Percentiles rank a stretch among this genome's conserved stretches.
Conservation (phyloP, 306 rosid species). For the Pterocarpus santalinus region DNA sequence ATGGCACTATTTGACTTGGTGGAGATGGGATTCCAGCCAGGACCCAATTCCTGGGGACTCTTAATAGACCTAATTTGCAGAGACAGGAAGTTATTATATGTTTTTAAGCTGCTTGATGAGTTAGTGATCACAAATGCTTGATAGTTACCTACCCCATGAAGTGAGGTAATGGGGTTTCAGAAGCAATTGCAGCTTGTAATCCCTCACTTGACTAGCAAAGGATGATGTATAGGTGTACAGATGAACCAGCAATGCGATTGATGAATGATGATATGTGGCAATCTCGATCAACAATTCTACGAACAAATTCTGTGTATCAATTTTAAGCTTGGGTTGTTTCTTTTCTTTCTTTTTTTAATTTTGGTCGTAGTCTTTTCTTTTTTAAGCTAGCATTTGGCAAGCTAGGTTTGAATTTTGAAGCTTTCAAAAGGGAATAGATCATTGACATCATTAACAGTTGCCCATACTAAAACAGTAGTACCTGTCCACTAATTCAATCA, state of each 20-base stretch:
- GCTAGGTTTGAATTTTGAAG: too few species aligned
- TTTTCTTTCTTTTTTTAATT: too few species aligned
- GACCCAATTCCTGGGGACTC: constrained; percentile 71
- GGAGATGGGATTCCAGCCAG: constrained; percentile 80
- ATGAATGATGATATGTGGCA: not conserved
- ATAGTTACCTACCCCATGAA: constrained; percentile 2
- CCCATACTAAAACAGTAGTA: too few species aligned
- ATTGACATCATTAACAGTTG: too few species aligned
- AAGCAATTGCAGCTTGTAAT: constrained; percentile 7
- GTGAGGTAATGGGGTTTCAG: constrained; percentile 26
- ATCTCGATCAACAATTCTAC: not conserved
- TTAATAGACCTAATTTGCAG: constrained; percentile 72
- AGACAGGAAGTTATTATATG: constrained; percentile 66
- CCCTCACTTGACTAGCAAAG: not conserved
- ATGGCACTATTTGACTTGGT: constrained; percentile 63
- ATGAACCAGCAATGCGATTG: not conserved
- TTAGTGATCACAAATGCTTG: constrained; percentile 48
- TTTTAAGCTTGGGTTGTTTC: too few species aligned
- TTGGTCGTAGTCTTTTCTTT: too few species aligned
- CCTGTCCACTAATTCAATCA: too few species aligned
- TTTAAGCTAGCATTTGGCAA: too few species aligned
- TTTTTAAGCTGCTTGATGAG: constrained; percentile 80
- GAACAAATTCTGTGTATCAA: not conserved
- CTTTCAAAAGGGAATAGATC: too few species aligned
- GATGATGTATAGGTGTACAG: too few species aligned